Conservation (phyloP, 192 early-diverging fungal genomes). For the Spinellus fusiger region DNA sequence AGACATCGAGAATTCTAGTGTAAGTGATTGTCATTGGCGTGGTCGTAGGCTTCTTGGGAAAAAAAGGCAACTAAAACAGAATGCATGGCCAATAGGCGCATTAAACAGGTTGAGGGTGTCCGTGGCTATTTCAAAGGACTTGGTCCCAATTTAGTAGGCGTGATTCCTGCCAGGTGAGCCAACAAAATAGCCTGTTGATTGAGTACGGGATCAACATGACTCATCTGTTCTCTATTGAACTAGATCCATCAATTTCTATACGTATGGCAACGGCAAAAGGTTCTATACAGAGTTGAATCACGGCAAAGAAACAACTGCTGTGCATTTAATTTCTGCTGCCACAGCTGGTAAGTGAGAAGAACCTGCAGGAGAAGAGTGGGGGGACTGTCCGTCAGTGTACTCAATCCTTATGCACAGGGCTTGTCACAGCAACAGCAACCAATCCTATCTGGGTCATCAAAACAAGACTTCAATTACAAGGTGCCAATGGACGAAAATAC, state of each 20-base stretch:
- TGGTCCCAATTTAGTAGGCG: constrained; percentile 87
- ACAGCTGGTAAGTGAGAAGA: constrained; percentile 15
- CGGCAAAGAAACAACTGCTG: constrained; percentile 68
- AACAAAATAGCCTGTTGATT: not conserved
- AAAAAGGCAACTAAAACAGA: not conserved
- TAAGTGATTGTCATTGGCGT: constrained; percentile 18
- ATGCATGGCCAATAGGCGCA: constrained; percentile 30
- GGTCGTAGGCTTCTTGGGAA: not conserved
- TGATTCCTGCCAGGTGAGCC: constrained; percentile 85
- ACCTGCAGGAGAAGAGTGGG: not conserved
- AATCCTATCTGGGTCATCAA: constrained; percentile 98
- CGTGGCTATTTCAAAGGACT: constrained; percentile 90
- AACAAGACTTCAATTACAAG: constrained; percentile 87
- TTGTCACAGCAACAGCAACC: constrained; percentile 73
- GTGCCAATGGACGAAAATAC: constrained; percentile 42
- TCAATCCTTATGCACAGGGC: constrained; percentile 59
- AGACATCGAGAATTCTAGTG: constrained; percentile 41
- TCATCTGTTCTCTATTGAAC: not conserved
- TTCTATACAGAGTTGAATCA: constrained; percentile 67
- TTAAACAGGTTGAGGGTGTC: constrained; percentile 71
- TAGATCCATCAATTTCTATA: constrained; percentile 90
- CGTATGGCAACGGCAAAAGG: constrained; percentile 87
- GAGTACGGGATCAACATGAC: not conserved
- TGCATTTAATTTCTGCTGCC: constrained; percentile 68
- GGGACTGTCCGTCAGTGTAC: constrained; percentile 32